A percentile compares a stretch with the other conserved stretches of the same genome.
Conservation (phyloP, 495 filamentous ascomycete genomes). For the Talaromyces thailandensis region DNA sequence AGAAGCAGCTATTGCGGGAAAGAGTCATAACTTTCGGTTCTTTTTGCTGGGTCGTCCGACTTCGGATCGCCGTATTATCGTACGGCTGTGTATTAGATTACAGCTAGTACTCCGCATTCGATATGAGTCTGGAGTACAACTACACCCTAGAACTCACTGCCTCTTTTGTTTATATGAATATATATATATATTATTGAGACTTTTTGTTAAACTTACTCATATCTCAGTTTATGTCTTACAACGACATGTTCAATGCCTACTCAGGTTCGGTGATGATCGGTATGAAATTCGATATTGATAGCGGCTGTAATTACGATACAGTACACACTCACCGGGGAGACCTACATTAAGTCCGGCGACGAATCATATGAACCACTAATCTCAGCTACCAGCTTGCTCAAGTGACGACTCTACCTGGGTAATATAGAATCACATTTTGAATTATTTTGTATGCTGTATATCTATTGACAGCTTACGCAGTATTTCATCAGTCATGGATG, state of each 20-base stretch:
- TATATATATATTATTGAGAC: neutral
- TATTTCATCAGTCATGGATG: neutral
- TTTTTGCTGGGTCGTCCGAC: neutral
- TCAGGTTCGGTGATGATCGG: neutral
- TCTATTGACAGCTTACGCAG: no score
- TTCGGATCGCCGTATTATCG: neutral
- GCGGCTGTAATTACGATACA: neutral
- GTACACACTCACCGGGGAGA: neutral
- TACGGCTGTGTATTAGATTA: neutral
- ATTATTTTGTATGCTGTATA: no score
- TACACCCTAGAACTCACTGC: no score
- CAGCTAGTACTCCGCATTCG: neutral
- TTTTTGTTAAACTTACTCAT: neutral
- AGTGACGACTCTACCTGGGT: neutral
- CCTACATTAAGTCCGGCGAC: neutral
- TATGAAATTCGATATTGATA: neutral
- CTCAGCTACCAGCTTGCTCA: neutral
- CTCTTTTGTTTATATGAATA: no score
- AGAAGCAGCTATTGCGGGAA: neutral
- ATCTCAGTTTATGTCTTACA: neutral
- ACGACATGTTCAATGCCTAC: neutral
- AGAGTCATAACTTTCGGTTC: constrained; percentile 2
- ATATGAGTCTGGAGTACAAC: neutral
- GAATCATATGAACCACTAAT: neutral
- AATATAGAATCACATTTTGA: no score